A percentile compares a stretch with the other conserved stretches of the same genome.
Evolutionary conservation across 805 yeast species (phyloP).

Genomic region (Komagataella phaffii): DNA sequence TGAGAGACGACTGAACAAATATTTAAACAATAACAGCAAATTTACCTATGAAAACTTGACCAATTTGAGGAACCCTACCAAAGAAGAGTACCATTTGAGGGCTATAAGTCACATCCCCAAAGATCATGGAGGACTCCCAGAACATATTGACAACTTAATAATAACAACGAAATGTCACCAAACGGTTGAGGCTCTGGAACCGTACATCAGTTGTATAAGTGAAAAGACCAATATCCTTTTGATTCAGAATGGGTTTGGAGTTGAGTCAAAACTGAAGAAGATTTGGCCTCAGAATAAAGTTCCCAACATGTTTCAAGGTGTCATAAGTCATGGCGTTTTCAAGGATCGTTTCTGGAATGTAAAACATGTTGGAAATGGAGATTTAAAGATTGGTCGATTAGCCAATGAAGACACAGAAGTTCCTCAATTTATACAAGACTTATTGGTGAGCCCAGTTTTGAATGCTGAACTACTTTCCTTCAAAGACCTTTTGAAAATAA

Average conservation of each 20-base stretch:
- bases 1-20: constrained; percentile 7
- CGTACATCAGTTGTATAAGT: constrained; percentile 34
- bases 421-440: constrained; percentile 11
- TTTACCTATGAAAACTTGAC: constrained; percentile 8
- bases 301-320: constrained; percentile 61
- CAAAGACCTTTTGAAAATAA: constrained; percentile 35
- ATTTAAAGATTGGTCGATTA: constrained; percentile 42
- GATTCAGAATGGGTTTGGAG: constrained; percentile 84
- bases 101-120: constrained; percentile 4
- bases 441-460: constrained; percentile 14
- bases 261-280: constrained; percentile 33
- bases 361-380: constrained; percentile 64
- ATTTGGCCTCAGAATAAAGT: constrained; percentile 38
- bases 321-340: constrained; percentile 76
- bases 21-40: constrained; percentile 11
- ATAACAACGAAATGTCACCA: constrained; percentile 75
- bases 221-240: constrained; percentile 43
- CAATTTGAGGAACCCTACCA: constrained; percentile 2
- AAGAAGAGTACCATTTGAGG: neutral
- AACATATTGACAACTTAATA: constrained; percentile 23
- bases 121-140: constrained; percentile 8
- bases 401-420: constrained; percentile 5
- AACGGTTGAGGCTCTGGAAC: constrained; percentile 47
- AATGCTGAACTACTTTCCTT: constrained; percentile 20
- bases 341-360: constrained; percentile 29